Evolutionary conservation across 1,284 basidiomycete genomes (phyloP), one percentile per base, ranked within the genome.

Genomic region (Naganishia sp.): DNA sequence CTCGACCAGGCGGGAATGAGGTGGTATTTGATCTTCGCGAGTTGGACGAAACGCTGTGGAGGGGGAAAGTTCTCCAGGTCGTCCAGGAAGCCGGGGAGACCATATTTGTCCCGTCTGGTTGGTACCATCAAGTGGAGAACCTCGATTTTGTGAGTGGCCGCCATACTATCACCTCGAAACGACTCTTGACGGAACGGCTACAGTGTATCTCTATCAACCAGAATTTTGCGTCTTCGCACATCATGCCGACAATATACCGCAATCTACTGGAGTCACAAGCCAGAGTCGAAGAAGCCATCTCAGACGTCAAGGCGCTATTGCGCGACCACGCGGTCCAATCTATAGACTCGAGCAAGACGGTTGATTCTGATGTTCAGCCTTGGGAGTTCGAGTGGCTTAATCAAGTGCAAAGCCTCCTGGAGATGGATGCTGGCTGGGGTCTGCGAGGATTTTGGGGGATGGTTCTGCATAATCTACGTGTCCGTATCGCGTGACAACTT

Each of bases 151-250:
- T 79, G 58, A 69, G 76, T 70, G 41, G 45, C 17, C 50, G 57
- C 63, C 32, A 66, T 61, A 18, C 10, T 31, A 23, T 57, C 43
- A 58, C 28, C 54, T 46, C 43, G 53, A 41, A 42, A 42, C 35
- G 17, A 32, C 21, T 23, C 39, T 45, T n/a, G 10, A 28, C 50
- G 9, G 32, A 17, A 11, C 11, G 9, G 39, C 50, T 74, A 28
- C 65, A 82, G 80, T 77, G 81, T 50, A 77, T 82, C 50, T 81
- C 79, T 1, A 79, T 83, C 72, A 83, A 83, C 71, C 81, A 82
- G 74, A 82, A 82, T 69, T 85, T 84, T 81, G 81, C 81, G 71
- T 81, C 84, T 65, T 74, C 82, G 0, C 75, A 78, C 25, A 84
- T 83, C 52, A 72, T 85, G 6, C 71, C 75, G 0, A 71, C 72